A percentile compares a stretch with the other conserved stretches of the same genome.
phyloP scores from a whole-genome alignment of 2,329 filamentous ascomycete species.

The Aurifilum marmelostoma region DNA sequence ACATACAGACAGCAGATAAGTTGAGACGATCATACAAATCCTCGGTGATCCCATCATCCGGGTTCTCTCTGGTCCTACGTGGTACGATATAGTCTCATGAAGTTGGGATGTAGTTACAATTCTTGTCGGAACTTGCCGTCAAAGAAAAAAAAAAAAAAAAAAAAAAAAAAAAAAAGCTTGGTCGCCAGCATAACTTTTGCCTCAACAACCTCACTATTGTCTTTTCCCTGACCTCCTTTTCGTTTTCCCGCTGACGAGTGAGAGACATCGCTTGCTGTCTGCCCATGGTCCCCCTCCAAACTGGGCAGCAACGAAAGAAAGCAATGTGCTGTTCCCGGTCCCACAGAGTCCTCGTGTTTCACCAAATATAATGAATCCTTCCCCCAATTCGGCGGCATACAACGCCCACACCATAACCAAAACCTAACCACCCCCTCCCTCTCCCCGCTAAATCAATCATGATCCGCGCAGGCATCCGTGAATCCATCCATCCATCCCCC shows the following conservation, averaged over 20 bases:
- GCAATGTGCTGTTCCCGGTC: background rate
- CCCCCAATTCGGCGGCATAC: background rate
- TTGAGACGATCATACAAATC: background rate
- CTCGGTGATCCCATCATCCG: background rate
- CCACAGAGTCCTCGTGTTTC: background rate
- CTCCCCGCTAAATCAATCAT: background rate
- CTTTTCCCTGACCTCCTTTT: background rate
- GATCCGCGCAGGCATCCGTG: constrained; percentile 4
- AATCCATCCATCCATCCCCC: background rate
- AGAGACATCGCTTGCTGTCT: background rate
- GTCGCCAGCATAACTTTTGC: no score
- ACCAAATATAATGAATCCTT: background rate
- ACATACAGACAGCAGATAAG: background rate
- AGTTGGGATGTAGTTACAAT: background rate
- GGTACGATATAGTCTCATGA: background rate
- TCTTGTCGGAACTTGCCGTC: background rate
- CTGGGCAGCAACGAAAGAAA: background rate
- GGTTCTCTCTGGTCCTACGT: background rate
- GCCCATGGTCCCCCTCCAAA: no score
- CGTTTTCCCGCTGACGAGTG: no score
- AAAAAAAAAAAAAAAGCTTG: no score
- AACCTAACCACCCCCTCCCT: background rate
- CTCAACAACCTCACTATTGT: no score
- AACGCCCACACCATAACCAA: background rate
- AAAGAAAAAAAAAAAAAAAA: no score